Base-by-base conservation (phyloP, 2,329 filamentous ascomycete genomes). In the Diplodia scrobiculata region DNA sequence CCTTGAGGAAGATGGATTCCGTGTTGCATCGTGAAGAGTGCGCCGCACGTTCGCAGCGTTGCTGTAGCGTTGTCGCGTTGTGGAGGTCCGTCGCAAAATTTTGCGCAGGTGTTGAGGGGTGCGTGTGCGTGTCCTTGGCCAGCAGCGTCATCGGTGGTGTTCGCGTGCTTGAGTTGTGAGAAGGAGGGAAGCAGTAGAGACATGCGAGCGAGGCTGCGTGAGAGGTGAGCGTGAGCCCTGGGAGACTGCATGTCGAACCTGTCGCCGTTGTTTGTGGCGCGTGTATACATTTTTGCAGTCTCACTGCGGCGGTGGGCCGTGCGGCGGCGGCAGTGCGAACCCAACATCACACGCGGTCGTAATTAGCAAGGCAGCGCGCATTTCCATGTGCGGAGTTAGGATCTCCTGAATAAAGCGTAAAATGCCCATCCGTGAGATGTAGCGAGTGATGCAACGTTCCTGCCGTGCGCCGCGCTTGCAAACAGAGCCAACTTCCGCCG, bases 401-500 rank as follows among this genome's bases (percentile, higher is more conserved):
- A 21, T 10, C 13, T 14, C 25, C 27, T 19, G 17, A 10, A 34
- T 2, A n/a, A n/a, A 14, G 21, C 21, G 25, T 48, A 41, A 48
- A 47, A 48, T 27, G 38, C 38, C 21, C 6, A 32, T 27, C 7
- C 6, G 17, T 29, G 25, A 48, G 7, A 41, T 41, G 27, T 27
- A 47, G 55, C 25, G 38, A 29, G 55, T 60, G 58, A 62, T 62
- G 58, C 58, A 62, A 36, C 29, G 21, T 36, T 29, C 50, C 50
- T 34, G 48, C 47, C 38, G 62, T 34, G 50, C 32, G 17, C 6
- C 36, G 21, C n/a, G 60, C 45, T 53, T 53, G 48, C 48, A n/a
- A 63, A n/a, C 32, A 11, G 27, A 11, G 41, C 48, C 41, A 58
- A 65, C 51, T 50, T 58, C 63, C 53, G 63, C 6, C 63, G 38